Percentiles rank a stretch among this genome's conserved stretches.
phyloP scores from a whole-genome alignment of 495 filamentous ascomycete genomes.

The Umbilicaria muhlenbergii region DNA sequence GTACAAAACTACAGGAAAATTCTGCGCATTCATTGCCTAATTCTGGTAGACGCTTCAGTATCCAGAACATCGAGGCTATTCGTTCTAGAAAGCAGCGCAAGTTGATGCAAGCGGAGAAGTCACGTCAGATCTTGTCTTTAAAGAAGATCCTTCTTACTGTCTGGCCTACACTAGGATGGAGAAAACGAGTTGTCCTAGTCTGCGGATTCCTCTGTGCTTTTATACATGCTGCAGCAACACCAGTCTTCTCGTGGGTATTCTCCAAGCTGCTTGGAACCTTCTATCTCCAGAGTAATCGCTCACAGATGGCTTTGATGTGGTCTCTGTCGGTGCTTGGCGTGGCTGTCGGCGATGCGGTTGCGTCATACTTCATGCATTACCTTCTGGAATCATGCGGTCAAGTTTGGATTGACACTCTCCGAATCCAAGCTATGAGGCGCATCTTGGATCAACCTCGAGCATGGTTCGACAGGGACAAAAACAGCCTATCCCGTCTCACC shows the following conservation, averaged over 20 bases:
- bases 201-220: constrained; percentile 45
- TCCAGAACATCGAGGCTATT: too few relatives aligned
- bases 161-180: constrained; percentile 44
- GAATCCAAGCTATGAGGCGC: constrained; percentile 48
- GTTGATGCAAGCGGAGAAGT: background rate
- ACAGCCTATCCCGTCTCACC: constrained; percentile 44
- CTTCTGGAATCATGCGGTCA: constrained; percentile 58
- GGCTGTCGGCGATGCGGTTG: constrained; percentile 45
- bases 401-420: constrained; percentile 61
- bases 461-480: constrained; percentile 68
- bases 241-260: constrained; percentile 65
- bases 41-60: too few relatives aligned
- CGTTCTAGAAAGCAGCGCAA: background rate
- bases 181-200: constrained; percentile 37
- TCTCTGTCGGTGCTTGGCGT: constrained; percentile 54
- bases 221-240: constrained; percentile 52
- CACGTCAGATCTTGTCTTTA: constrained; percentile 22
- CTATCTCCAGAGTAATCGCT: constrained; percentile 31
- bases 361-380: constrained; percentile 51
- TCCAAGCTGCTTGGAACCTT: constrained; percentile 58
- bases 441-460: constrained; percentile 63
- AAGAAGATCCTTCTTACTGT: constrained; percentile 53
- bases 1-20: too few relatives aligned
- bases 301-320: constrained; percentile 41
- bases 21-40: too few relatives aligned